Base-by-base conservation (phyloP, 1,139 yeast species). In the Arxiozyma heterogenica region DNA sequence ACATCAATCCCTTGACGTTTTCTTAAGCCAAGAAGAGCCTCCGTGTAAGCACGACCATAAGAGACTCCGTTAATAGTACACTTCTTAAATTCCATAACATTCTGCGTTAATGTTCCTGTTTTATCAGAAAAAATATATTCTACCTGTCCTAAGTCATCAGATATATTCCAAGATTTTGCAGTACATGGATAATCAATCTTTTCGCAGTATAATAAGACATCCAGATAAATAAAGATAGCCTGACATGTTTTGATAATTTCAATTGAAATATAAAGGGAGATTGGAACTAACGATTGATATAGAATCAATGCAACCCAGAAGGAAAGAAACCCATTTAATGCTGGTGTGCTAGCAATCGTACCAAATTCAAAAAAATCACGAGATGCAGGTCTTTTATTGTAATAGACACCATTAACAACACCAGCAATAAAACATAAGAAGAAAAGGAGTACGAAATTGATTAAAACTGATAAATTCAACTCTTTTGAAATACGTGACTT, bases 121-220 rank as follows among this genome's bases (percentile, higher is more conserved):
- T 93, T 93, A 71, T 93, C 98, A 66, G 96, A 87, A 71, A 93
- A 93, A 51, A 93, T 84, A 67, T 93, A 93, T 70, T 93, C 98
- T 63, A 93, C 86, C 71, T 93, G 98, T 39, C 98, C 98, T 65
- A 93, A 76, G 70, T 93, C 98, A 73, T 93, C 98, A 17, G 97
- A 89, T 52, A 93, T 91, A 68, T 86, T 89, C 98, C 98, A 93
- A 0, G 96, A 80, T 67, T 93, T 93, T 4, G 98, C 98, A 2
- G 93, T 83, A 70, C 98, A 93, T 0, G 98, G 98, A 69, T 87
- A 91, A 69, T 94, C 96, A 58, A 93, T 74, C 58, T 78, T 83
- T 52, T 80, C 86, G 66, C 91, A 84, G 70, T 91, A 93, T 91
- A 94, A 84, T 64, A 84, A 77, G 44, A 82, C 80, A 71, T 93